A percentile compares a stretch with the other conserved stretches of the same genome.
These are phyloP conservation scores for Rhodotorula graminis DNA, from an alignment of 768 basidiomycete species.

Conservation along the genomic window DNA sequence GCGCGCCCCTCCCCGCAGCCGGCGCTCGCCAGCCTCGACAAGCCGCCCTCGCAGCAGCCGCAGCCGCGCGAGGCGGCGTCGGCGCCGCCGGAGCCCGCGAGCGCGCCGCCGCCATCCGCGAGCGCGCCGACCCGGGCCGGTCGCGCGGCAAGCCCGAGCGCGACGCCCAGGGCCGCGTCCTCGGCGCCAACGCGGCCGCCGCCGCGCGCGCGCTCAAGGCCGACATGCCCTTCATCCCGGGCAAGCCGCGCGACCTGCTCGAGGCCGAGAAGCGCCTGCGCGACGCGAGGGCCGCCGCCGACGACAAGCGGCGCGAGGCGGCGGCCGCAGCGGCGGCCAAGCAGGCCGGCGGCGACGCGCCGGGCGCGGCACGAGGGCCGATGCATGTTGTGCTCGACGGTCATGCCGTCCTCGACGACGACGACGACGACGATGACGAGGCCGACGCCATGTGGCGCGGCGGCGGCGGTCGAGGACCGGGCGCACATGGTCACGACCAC, in stretches of 20 bases:
- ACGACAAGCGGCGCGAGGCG: not conserved
- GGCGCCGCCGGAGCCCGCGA: not conserved
- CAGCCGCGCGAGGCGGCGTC: not conserved
- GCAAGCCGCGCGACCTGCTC: conserved; percentile 17
- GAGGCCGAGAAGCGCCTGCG: not conserved
- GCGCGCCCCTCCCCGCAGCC: not conserved
- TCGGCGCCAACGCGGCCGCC: conserved; percentile 22
- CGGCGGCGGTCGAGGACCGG: not conserved
- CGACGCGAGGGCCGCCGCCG: not conserved
- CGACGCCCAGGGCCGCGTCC: not conserved
- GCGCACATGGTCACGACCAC: not conserved
- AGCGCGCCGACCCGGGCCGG: not conserved
- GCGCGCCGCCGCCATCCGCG: not conserved
- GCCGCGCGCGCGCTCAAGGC: conserved; percentile 14
- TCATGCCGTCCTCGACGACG: not conserved
- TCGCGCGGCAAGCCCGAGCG: not conserved
- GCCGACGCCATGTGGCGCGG: not conserved
- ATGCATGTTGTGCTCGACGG: not conserved
- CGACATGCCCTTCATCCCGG: conserved; percentile 12
- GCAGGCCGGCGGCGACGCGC: not conserved
- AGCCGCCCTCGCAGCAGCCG: no score
- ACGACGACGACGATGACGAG: not conserved
- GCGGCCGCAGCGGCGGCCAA: no score
- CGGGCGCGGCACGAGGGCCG: not conserved
- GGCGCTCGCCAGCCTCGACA: no score